Evolutionary conservation across 768 basidiomycete genomes (phyloP).

Genomic region (Russula lepida): DNA sequence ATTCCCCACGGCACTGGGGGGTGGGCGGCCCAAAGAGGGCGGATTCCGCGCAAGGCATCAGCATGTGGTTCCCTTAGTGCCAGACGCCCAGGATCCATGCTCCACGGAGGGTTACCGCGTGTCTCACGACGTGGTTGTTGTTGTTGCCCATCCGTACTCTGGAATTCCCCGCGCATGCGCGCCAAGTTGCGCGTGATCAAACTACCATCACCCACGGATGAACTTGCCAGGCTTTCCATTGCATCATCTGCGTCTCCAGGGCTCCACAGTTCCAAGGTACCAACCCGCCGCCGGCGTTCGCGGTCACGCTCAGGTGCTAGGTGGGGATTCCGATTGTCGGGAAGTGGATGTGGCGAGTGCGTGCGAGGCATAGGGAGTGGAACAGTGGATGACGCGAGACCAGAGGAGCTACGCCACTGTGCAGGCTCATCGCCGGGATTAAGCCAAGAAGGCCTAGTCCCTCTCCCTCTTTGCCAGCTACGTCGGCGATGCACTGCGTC

Average conservation of each 20-base stretch:
- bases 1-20: constrained; percentile 7
- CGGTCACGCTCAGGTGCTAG: constrained; percentile 3
- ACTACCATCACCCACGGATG: background rate
- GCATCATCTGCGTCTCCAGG: constrained; percentile 8
- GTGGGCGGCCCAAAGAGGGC: constrained; percentile 11
- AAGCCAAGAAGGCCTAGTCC: background rate
- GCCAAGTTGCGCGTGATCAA: constrained; percentile 2
- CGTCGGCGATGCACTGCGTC: constrained; percentile 9
- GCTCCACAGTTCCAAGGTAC: constrained; percentile 1
- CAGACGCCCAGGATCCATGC: constrained; percentile 2
- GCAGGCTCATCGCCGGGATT: background rate
- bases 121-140: constrained; percentile 5
- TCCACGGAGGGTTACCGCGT: background rate
- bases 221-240: background rate
- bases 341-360: constrained; percentile 8
- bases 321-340: constrained; percentile 4
- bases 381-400: background rate
- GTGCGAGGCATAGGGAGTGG: constrained; percentile 12
- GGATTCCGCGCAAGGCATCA: constrained; percentile 12
- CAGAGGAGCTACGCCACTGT: constrained; percentile 5
- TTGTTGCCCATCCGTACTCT: constrained; percentile 3
- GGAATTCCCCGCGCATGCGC: constrained; percentile 7
- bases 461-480: constrained; percentile 12
- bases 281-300: constrained; percentile 4
- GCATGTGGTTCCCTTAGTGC: constrained; percentile 8